Percentiles rank a stretch among this genome's conserved stretches.
phyloP scores from a whole-genome alignment of 306 rosid genomes.

The Quercus berberidifolia region DNA sequence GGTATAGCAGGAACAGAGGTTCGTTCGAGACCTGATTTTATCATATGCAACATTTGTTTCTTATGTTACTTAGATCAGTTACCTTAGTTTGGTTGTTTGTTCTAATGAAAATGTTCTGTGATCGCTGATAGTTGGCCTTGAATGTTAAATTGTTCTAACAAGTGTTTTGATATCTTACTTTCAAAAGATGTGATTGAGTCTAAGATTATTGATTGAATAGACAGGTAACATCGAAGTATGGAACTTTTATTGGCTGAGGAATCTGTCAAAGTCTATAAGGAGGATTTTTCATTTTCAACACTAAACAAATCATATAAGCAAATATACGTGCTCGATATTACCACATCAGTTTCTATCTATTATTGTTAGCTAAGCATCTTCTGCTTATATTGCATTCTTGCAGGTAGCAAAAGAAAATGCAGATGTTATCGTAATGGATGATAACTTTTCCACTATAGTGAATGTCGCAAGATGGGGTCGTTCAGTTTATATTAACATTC shows the following conservation, averaged over 20 bases:
- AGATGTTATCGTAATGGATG: conserved; percentile 86
- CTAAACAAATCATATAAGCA: neutral
- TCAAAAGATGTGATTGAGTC: too few relatives aligned
- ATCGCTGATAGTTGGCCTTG: neutral
- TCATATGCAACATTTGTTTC: neutral
- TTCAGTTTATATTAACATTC: conserved; percentile 83
- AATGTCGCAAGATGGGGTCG: conserved; percentile 86
- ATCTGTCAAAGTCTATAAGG: neutral
- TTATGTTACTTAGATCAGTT: neutral
- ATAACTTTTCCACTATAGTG: conserved; percentile 79
- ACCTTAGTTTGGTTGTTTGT: neutral
- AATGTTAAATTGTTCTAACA: too few relatives aligned
- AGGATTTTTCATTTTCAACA: neutral
- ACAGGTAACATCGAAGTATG: too few relatives aligned
- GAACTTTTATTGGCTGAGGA: neutral
- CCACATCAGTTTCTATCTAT: neutral
- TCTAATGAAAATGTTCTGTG: neutral
- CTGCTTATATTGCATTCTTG: neutral
- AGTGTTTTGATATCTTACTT: too few relatives aligned
- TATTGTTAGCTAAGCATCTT: conserved; percentile 8
- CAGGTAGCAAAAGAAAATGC: conserved; percentile 99
- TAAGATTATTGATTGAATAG: too few relatives aligned
- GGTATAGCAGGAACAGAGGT: conserved; percentile 99
- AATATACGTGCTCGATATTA: neutral
- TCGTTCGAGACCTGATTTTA: conserved; percentile 20